A percentile compares a stretch with the other conserved stretches of the same genome.
Evolutionary conservation across 495 filamentous ascomycete genomes (phyloP).

Genomic region (Evernia prunastri): DNA sequence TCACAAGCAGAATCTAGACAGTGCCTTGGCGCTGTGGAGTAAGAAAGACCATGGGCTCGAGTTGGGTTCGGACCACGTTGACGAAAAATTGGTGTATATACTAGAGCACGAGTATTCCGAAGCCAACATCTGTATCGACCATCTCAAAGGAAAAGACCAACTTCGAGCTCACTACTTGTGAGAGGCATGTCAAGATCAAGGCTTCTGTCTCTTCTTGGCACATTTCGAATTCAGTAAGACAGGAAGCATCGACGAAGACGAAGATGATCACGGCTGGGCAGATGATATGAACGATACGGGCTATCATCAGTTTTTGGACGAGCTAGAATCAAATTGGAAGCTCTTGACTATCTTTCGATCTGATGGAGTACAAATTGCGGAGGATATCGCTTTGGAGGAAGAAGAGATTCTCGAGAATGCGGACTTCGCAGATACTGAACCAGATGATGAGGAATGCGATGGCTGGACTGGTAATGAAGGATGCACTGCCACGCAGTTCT

Average conservation of each 20-base stretch:
- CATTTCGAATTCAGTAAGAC: slow-evolving; percentile 5
- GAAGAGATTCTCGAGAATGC: slow-evolving; percentile 11
- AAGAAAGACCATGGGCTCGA: neutral
- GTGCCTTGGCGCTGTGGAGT: slow-evolving; percentile 28
- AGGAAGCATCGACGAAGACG: slow-evolving; percentile 6
- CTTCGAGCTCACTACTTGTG: slow-evolving; percentile 27
- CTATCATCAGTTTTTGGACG: neutral
- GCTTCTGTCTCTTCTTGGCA: slow-evolving; percentile 17
- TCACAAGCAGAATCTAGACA: slow-evolving; percentile 21
- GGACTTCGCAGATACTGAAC: slow-evolving; percentile 25
- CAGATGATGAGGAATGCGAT: slow-evolving; percentile 35
- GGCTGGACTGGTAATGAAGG: slow-evolving; percentile 38
- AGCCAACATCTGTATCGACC: slow-evolving; percentile 33
- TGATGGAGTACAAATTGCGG: slow-evolving; percentile 9
- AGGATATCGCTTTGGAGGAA: slow-evolving; percentile 1
- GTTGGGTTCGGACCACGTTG: neutral
- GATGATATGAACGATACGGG: neutral
- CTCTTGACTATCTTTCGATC: neutral
- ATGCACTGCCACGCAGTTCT: slow-evolving; percentile 31
- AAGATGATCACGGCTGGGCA: slow-evolving; percentile 5
- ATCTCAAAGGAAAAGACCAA: slow-evolving; percentile 40
- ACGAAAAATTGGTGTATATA: slow-evolving; percentile 31
- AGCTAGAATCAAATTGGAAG: neutral
- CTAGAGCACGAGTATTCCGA: slow-evolving; percentile 46
- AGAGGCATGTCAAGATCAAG: slow-evolving; percentile 26